phyloP scores from a whole-genome alignment of 2,329 filamentous ascomycete species.

The Alternaria alternata region DNA sequence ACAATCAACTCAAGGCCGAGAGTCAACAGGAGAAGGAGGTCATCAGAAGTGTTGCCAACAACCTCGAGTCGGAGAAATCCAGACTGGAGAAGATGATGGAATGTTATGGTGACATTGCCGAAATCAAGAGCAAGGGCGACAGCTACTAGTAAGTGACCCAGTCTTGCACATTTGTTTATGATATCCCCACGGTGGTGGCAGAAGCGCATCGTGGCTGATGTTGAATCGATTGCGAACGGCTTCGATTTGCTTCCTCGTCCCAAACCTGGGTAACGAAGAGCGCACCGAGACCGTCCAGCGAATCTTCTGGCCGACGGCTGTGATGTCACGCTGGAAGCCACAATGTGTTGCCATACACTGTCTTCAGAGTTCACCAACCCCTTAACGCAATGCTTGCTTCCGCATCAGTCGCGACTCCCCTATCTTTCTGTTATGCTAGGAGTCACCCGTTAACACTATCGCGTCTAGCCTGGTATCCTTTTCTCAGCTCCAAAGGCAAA shows the following conservation, averaged over 20 bases:
- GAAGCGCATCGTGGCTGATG: conserved; percentile 2
- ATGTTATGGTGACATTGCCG: conserved; percentile 52
- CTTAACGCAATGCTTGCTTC: conserved; percentile 13
- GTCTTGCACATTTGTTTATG: conserved; percentile 28
- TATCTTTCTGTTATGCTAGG: neutral
- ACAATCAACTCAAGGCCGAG: conserved; percentile 43
- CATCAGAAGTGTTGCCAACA: conserved; percentile 50
- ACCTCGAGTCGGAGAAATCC: conserved; percentile 52
- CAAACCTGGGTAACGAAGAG: conserved; percentile 14
- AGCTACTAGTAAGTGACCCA: conserved; percentile 54
- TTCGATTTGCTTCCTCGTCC: conserved; percentile 13
- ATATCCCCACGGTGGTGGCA: conserved; percentile 7
- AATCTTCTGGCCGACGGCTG: conserved; percentile 13
- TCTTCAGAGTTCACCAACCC: conserved; percentile 17
- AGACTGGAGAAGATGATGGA: conserved; percentile 55
- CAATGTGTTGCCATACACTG: conserved; percentile 16
- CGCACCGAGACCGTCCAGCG: conserved; percentile 21
- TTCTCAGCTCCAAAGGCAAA: conserved; percentile 60
- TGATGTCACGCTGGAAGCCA: conserved; percentile 16
- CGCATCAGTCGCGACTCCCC: neutral
- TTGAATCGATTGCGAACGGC: conserved; percentile 3
- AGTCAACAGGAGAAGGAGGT: conserved; percentile 49
- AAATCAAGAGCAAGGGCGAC: conserved; percentile 55
- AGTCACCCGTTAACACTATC: conserved; percentile 9
- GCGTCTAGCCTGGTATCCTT: conserved; percentile 60